Conservation (phyloP, 2,329 filamentous ascomycete species). For the Cercospora sp. region DNA sequence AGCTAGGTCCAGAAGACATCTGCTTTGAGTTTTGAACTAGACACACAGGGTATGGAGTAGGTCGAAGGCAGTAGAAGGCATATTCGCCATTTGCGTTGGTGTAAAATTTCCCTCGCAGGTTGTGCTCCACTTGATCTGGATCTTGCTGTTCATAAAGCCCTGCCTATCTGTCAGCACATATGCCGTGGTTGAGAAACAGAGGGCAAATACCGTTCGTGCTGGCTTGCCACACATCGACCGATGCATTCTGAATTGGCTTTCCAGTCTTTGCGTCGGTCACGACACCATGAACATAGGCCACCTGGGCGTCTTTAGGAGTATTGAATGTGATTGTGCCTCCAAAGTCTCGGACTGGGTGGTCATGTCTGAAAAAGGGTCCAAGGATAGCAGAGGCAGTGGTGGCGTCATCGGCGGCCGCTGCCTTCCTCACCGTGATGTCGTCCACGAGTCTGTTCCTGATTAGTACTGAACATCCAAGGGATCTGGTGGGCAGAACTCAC, state of each 20-base stretch:
- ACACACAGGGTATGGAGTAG: slow-evolving; percentile 28
- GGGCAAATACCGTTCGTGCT: slow-evolving; percentile 59
- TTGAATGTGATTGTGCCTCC: slow-evolving; percentile 64
- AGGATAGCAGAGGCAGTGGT: slow-evolving; percentile 77
- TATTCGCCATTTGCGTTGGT: slow-evolving; percentile 52
- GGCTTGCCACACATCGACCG: slow-evolving; percentile 78
- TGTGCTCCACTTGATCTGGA: slow-evolving; percentile 67
- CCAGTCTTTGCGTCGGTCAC: slow-evolving; percentile 61
- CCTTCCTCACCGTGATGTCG: slow-evolving; percentile 73
- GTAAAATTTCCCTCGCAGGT: slow-evolving; percentile 70
- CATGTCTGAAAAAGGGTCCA: slow-evolving; percentile 78
- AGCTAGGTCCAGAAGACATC: too few species aligned
- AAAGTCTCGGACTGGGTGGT: slow-evolving; percentile 69
- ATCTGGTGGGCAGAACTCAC: too few species aligned
- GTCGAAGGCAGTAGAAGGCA: slow-evolving; percentile 31
- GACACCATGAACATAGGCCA: slow-evolving; percentile 65
- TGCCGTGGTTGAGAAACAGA: not conserved
- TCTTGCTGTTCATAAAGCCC: slow-evolving; percentile 70
- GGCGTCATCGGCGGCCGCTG: slow-evolving; percentile 51
- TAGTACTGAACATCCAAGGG: too few species aligned
- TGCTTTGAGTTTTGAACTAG: too few species aligned
- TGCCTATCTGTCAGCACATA: not conserved
- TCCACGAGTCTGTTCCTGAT: slow-evolving; percentile 67
- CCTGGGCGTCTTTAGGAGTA: slow-evolving; percentile 54
- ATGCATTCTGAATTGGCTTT: slow-evolving; percentile 63